Evolutionary conservation across 805 yeast genomes (phyloP), one percentile per base, ranked within the genome.

Genomic region (Candida incommunis): DNA sequence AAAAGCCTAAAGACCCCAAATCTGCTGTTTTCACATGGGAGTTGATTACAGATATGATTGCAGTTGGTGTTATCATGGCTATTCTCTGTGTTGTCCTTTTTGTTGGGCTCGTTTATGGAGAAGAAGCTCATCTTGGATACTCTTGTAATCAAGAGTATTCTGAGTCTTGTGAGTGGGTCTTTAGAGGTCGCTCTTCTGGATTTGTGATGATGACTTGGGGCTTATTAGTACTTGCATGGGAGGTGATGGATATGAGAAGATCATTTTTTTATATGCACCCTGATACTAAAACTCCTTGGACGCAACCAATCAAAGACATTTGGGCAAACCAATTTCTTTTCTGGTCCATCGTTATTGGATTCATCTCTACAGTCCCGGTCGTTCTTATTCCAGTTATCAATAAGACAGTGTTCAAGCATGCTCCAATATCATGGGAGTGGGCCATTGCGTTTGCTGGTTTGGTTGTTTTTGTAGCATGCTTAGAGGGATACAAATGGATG

Each of bases 321-420:
- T 82, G 86, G 83, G 63, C 64, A 13, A 85, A 85, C 63, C 75
- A 81, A 61, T 77, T 85, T 51, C 67, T 85, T 56, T 81, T 84
- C 67, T 83, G 88, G 87, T 82, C 94, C 0, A 74, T 85, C 41
- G 58, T 80, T 27, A 65, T 74, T 43, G 95, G 92, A 1, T 74
- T 81, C 49, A 61, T 72, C 13, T 71, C 85, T 2, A 78, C 82
- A 3, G 79, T 85, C 72, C 94, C 94, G 40, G 81, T 83, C 18
- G 76, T 84, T 31, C 84, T 84, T 62, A 85, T 85, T 51, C 95
- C 95, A 4, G 94, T 82, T n/a, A 83, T 85, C 57, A 85, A 85
- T 61, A 65, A 69, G 41, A 71, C 73, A 50, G 94, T 85, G 5
- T 85, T 85, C 59, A 66, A 79, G 53, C 95, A 85, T 61, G 67